phyloP scores from a whole-genome alignment of 1,284 basidiomycete species.

The Apiotrichum brassicae region DNA sequence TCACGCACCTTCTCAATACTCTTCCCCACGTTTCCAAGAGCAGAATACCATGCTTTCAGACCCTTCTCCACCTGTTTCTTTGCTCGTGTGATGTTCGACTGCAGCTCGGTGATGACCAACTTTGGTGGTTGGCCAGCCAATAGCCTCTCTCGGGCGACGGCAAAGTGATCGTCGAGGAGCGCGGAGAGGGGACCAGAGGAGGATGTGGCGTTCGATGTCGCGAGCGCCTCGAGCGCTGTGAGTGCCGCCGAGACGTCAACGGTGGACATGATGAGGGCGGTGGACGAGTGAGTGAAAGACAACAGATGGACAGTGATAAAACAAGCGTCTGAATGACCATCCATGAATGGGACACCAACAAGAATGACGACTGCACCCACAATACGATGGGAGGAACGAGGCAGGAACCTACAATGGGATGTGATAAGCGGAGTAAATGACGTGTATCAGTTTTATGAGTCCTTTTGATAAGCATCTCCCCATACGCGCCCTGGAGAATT shows the following conservation, averaged over 20 bases:
- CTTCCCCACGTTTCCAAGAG: constrained; percentile 70
- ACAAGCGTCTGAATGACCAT: too few relatives aligned
- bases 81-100: constrained; percentile 57
- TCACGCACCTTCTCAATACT: constrained; percentile 76
- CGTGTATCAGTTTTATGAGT: not conserved
- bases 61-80: constrained; percentile 81
- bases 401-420: constrained; percentile 1
- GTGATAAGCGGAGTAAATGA: not conserved
- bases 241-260: constrained; percentile 35
- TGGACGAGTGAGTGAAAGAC: not conserved
- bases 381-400: too few relatives aligned
- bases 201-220: constrained; percentile 55
- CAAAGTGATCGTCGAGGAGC: constrained; percentile 57
- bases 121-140: constrained; percentile 55
- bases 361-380: too few relatives aligned
- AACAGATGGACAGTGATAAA: too few relatives aligned
- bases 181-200: constrained; percentile 63
- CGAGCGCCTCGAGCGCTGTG: constrained; percentile 34
- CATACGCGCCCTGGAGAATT: too few relatives aligned
- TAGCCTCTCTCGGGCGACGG: constrained; percentile 56
- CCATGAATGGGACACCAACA: too few relatives aligned
- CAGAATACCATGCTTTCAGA: constrained; percentile 77
- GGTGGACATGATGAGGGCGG: constrained; percentile 12
- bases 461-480: not conserved
- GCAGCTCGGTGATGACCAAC: constrained; percentile 54